Conservation (phyloP, 1,284 basidiomycete species). For the Ustilago hordei region DNA sequence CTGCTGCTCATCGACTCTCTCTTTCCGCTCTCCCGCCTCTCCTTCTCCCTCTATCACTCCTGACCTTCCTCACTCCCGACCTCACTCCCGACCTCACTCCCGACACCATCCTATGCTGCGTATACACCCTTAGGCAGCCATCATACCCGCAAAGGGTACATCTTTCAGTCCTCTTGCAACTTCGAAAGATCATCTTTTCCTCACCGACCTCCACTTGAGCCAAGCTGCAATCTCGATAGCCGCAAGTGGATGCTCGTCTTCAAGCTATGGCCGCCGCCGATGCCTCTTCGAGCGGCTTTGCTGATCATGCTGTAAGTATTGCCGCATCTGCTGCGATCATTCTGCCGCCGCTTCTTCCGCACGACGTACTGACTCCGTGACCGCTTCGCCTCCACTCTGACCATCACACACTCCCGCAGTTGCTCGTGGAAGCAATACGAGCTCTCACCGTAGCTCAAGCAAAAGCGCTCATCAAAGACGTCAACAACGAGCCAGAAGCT, state of each 20-base stretch:
- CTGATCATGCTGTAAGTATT: constrained; percentile 30
- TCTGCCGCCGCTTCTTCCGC: neutral
- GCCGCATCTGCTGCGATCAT: neutral
- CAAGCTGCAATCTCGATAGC: constrained; percentile 3
- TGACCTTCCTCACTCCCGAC: too few species aligned
- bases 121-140: neutral
- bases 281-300: constrained; percentile 32
- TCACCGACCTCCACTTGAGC: constrained; percentile 28
- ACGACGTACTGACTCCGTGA: constrained; percentile 8
- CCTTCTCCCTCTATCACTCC: neutral
- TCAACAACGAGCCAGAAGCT: constrained; percentile 53
- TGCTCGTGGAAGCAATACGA: constrained; percentile 39
- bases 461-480: constrained; percentile 56
- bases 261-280: constrained; percentile 35
- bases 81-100: neutral
- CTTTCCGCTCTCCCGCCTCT: constrained; percentile 13
- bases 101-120: constrained; percentile 6
- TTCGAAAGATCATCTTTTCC: neutral
- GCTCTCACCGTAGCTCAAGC: constrained; percentile 53
- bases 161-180: neutral
- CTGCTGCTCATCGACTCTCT: constrained; percentile 9
- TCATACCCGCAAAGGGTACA: constrained; percentile 8
- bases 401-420: neutral
- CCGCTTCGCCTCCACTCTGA: neutral
- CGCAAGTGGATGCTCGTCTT: constrained; percentile 18